phyloP scores from a whole-genome alignment of 2,329 filamentous ascomycete genomes.

The Botrytis medusae region DNA sequence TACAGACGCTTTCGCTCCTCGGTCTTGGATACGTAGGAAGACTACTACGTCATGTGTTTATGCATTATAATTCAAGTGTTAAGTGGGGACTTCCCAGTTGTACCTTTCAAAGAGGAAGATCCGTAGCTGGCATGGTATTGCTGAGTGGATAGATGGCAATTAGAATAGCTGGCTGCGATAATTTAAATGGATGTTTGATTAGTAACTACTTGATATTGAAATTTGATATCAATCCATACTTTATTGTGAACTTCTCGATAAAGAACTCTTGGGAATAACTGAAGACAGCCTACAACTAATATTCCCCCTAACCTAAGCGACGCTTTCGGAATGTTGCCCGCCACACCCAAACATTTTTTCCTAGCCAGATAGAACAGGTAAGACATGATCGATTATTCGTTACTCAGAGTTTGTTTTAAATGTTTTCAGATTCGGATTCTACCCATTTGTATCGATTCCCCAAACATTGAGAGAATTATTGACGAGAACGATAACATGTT shows the following conservation, averaged over 20 bases:
- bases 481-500: background rate
- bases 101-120: no score
- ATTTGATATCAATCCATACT: background rate
- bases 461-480: background rate
- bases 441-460: background rate
- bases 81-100: background rate
- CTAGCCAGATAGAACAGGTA: background rate
- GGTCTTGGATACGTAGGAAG: background rate
- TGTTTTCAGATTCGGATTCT: background rate
- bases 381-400: background rate
- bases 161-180: background rate
- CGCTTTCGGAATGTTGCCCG: constrained; percentile 9
- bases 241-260: background rate
- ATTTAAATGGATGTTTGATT: background rate
- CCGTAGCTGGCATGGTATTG: background rate
- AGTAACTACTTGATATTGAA: background rate
- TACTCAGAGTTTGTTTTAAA: background rate
- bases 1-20: background rate
- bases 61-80: background rate
- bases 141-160: background rate
- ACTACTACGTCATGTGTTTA: background rate
- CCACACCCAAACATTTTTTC: background rate
- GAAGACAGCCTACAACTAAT: background rate
- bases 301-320: constrained; percentile 15
- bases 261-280: background rate